Percentiles rank a stretch among this genome's conserved stretches.
Evolutionary conservation across 805 yeast species (phyloP).

Genomic region (Metschnikowia proteae): DNA sequence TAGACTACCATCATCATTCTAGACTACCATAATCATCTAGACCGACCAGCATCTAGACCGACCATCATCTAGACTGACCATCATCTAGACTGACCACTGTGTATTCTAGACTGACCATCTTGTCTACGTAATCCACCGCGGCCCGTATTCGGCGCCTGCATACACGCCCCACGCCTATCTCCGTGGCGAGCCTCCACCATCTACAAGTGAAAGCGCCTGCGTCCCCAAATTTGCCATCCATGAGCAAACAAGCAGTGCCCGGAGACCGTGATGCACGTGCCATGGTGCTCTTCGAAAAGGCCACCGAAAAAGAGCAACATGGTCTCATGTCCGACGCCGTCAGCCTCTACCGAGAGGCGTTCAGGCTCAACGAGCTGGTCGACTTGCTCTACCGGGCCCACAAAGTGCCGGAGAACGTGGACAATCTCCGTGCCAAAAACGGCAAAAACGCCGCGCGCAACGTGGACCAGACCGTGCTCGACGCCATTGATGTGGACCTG

Average conservation of each 20-base stretch:
- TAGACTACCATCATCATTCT: no score
- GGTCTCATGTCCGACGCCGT: slow-evolving; percentile 86
- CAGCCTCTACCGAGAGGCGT: slow-evolving; percentile 65
- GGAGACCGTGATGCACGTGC: slow-evolving; percentile 38
- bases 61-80: no score
- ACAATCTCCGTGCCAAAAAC: slow-evolving; percentile 20
- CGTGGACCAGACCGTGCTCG: slow-evolving; percentile 36
- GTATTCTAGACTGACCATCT: no score
- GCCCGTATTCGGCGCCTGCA: no score
- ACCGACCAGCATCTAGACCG: no score
- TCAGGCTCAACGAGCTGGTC: slow-evolving; percentile 54
- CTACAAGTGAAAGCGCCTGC: no score
- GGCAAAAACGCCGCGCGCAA: slow-evolving; percentile 28
- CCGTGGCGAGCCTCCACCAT: no score
- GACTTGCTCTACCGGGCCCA: slow-evolving; percentile 64
- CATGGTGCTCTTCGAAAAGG: slow-evolving; percentile 61
- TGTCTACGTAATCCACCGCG: no score
- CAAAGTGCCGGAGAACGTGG: slow-evolving; percentile 39
- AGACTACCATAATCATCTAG: no score
- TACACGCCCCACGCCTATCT: no score
- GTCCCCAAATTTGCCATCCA: background rate
- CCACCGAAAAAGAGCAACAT: slow-evolving; percentile 63
- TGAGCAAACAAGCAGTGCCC: background rate
- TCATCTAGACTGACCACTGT: no score
- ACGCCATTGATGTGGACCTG: slow-evolving; percentile 39